A percentile compares a stretch with the other conserved stretches of the same genome.
phyloP scores from a whole-genome alignment of 2,329 filamentous ascomycete species.

The Alternaria ethzedia region DNA sequence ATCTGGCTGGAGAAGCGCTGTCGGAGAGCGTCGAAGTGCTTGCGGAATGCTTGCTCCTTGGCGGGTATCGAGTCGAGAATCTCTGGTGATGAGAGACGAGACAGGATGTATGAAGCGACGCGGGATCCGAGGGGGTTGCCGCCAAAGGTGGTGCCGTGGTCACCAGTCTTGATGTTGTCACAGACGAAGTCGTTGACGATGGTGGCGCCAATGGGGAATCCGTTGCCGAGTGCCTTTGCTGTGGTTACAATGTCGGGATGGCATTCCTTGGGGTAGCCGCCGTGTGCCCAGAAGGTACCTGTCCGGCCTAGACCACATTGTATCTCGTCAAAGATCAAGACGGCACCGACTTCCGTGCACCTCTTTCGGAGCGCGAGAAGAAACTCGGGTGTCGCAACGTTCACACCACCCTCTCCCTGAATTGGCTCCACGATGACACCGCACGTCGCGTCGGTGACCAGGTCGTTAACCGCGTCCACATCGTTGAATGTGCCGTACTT shows the following conservation, averaged over 20 bases:
- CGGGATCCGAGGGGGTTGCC: conserved; percentile 88
- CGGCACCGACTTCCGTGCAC: conserved; percentile 84
- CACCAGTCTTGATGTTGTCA: conserved; percentile 73
- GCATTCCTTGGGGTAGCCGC: conserved; percentile 72
- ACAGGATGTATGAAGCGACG: conserved; percentile 84
- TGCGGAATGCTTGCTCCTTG: conserved; percentile 68
- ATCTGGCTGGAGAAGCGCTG: conserved; percentile 73
- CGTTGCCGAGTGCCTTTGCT: conserved; percentile 95
- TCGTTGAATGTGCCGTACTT: conserved; percentile 87
- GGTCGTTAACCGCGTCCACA: conserved; percentile 69
- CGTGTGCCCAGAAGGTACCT: conserved; percentile 89
- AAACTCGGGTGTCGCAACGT: conserved; percentile 83
- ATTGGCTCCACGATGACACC: conserved; percentile 97
- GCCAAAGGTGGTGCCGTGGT: conserved; percentile 94
- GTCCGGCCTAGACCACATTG: conserved; percentile 92
- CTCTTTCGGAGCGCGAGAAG: conserved; percentile 80
- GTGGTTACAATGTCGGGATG: conserved; percentile 95
- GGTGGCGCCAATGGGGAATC: conserved; percentile 91
- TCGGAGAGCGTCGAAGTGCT: conserved; percentile 64
- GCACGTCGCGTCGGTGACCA: conserved; percentile 86
- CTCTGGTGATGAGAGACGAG: conserved; percentile 71
- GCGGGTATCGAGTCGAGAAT: conserved; percentile 72
- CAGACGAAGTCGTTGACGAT: conserved; percentile 71
- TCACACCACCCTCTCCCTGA: conserved; percentile 93
- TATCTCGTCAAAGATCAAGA: conserved; percentile 95